Evolutionary conservation across 2,329 filamentous ascomycete species (phyloP).

Genomic region (Corynespora cassiicola): DNA sequence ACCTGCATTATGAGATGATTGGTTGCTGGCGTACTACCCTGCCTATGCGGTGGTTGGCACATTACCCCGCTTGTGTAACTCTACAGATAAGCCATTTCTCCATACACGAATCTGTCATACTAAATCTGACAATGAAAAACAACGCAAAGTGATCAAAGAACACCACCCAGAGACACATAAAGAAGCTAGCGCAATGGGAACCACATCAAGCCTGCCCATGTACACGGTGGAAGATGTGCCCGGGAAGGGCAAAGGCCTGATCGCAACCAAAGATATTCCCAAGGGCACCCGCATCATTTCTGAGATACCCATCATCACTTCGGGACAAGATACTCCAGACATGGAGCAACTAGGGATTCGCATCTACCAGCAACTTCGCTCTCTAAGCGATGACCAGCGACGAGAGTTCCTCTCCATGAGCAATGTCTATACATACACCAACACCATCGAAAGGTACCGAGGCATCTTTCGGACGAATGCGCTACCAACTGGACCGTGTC

Average conservation of each 20-base stretch:
- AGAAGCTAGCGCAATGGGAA: slow-evolving; percentile 2
- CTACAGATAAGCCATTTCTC: too few relatives aligned
- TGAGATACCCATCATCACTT: slow-evolving; percentile 48
- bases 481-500: too few relatives aligned
- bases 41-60: too few relatives aligned
- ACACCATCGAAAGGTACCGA: slow-evolving; percentile 26
- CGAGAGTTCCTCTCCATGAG: slow-evolving; percentile 36
- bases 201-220: slow-evolving; percentile 6
- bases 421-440: slow-evolving; percentile 30
- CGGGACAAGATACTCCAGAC: slow-evolving; percentile 21
- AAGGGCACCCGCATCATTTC: slow-evolving; percentile 49
- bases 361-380: slow-evolving; percentile 25
- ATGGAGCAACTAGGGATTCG: slow-evolving; percentile 17
- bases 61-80: too few relatives aligned
- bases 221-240: slow-evolving; percentile 19
- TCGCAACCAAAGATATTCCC: slow-evolving; percentile 45
- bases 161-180: neutral
- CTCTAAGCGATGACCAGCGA: slow-evolving; percentile 27
- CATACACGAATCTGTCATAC: too few relatives aligned
- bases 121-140: too few relatives aligned
- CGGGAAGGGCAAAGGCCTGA: slow-evolving; percentile 50
- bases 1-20: too few relatives aligned
- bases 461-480: slow-evolving; percentile 42
- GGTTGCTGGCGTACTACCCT: too few relatives aligned
- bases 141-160: neutral